Percentiles rank a stretch among this genome's conserved stretches.
phyloP scores from a whole-genome alignment of 2,329 filamentous ascomycete genomes.

The Blastomyces parvus region DNA sequence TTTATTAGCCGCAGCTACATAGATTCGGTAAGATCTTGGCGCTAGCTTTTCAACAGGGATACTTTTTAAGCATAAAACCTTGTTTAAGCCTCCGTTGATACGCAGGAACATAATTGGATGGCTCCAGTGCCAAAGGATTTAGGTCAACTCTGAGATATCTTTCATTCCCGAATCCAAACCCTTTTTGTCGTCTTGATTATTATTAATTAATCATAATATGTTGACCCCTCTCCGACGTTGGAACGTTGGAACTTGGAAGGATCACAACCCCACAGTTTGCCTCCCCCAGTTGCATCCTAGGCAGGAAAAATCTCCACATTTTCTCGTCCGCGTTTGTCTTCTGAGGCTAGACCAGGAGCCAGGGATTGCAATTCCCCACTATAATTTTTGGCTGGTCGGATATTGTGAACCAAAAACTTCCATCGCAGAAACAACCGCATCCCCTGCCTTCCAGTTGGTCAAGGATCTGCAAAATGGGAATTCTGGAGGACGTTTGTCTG shows the following conservation, averaged over 20 bases:
- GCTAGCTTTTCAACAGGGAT: background rate
- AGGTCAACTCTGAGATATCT: no score
- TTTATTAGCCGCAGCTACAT: background rate
- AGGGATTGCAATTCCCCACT: background rate
- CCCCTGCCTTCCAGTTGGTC: no score
- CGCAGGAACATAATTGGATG: no score
- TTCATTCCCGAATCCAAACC: background rate
- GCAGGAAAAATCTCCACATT: background rate
- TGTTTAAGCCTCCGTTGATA: background rate
- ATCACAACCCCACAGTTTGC: no score
- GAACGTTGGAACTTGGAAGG: no score
- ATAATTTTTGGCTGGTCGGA: background rate
- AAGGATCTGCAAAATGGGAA: no score
- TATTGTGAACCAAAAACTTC: background rate
- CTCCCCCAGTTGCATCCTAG: background rate
- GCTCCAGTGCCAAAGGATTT: no score
- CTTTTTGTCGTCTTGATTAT: background rate
- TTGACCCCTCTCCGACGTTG: background rate
- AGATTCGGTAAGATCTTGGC: background rate
- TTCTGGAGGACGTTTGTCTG: no score
- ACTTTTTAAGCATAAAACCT: constrained; percentile 1
- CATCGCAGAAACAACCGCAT: no score
- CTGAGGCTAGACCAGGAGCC: no score
- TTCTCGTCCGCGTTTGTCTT: background rate
- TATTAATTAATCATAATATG: no score